These are phyloP conservation scores for Tolypocladium inflatum DNA, from an alignment of 2,329 filamentous ascomycete species.

Conservation along the genomic window DNA sequence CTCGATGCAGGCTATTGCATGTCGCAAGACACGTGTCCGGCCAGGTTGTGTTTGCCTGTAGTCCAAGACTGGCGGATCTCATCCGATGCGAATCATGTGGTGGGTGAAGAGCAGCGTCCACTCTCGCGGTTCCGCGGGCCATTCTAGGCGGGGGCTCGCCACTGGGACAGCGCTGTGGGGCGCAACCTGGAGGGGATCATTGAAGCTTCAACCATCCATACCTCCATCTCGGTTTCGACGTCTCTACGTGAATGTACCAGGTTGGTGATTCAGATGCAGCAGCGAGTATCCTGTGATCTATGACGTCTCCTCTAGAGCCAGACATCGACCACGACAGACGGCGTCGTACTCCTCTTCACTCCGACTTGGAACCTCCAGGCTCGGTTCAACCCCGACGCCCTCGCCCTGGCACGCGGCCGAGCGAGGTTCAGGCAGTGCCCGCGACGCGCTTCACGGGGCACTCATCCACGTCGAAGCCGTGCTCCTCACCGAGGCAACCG, in stretches of 20 bases:
- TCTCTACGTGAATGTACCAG: not conserved
- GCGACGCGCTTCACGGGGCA: too few species aligned
- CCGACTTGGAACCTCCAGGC: too few species aligned
- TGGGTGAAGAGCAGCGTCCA: not conserved
- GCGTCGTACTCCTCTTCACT: too few species aligned
- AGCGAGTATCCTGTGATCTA: too few species aligned
- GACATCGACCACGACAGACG: too few species aligned
- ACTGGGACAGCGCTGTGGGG: not conserved
- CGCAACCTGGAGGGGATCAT: not conserved
- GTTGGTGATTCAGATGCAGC: too few species aligned
- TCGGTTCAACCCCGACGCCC: too few species aligned
- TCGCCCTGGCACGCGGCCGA: too few species aligned
- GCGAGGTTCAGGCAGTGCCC: too few species aligned
- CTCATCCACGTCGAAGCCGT: too few species aligned
- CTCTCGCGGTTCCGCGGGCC: not conserved
- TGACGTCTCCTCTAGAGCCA: too few species aligned
- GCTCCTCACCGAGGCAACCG: too few species aligned
- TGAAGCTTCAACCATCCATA: not conserved
- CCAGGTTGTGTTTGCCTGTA: not conserved
- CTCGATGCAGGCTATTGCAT: not conserved
- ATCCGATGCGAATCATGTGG: not conserved
- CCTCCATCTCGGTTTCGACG: not conserved
- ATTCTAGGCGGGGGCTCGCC: not conserved
- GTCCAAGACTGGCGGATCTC: not conserved
- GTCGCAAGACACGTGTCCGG: not conserved